Conservation (phyloP, 306 rosid genomes). For the Lithocarpus polystachyus region DNA sequence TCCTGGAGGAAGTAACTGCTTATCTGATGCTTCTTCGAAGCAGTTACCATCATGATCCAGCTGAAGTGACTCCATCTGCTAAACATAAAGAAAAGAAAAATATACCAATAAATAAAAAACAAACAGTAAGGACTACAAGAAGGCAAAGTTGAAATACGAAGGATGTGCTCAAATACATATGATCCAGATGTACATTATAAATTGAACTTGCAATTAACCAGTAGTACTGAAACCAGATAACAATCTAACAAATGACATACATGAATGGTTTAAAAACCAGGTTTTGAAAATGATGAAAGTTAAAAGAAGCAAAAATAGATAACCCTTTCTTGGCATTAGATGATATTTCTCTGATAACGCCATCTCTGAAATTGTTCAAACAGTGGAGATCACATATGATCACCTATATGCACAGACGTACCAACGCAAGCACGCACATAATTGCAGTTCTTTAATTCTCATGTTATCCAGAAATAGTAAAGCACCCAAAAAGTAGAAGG, state of each 20-base stretch:
- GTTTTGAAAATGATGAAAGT: neutral
- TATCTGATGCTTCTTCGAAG: slow-evolving; percentile 30
- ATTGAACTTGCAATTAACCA: neutral
- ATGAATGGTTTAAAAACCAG: neutral
- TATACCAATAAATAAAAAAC: slow-evolving; percentile 2
- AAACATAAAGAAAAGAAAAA: slow-evolving; percentile 20
- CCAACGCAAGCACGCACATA: neutral
- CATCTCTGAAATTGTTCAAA: neutral
- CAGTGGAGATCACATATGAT: neutral
- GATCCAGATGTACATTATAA: slow-evolving; percentile 9
- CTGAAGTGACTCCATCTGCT: slow-evolving; percentile 45
- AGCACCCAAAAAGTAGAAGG: neutral
- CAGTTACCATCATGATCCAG: slow-evolving; percentile 28
- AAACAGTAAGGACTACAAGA: slow-evolving; percentile 19
- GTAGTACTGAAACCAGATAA: neutral
- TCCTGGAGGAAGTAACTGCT: slow-evolving; percentile 34
- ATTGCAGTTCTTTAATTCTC: neutral
- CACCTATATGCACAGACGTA: neutral
- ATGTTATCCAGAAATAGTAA: neutral
- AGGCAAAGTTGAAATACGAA: neutral
- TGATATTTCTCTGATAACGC: no score
- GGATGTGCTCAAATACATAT: slow-evolving; percentile 18
- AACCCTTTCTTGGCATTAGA: no score
- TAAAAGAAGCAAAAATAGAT: no score
- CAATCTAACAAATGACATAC: neutral